Conservation (phyloP, 139 green algal genomes). For the Parachlorella kessleri region DNA sequence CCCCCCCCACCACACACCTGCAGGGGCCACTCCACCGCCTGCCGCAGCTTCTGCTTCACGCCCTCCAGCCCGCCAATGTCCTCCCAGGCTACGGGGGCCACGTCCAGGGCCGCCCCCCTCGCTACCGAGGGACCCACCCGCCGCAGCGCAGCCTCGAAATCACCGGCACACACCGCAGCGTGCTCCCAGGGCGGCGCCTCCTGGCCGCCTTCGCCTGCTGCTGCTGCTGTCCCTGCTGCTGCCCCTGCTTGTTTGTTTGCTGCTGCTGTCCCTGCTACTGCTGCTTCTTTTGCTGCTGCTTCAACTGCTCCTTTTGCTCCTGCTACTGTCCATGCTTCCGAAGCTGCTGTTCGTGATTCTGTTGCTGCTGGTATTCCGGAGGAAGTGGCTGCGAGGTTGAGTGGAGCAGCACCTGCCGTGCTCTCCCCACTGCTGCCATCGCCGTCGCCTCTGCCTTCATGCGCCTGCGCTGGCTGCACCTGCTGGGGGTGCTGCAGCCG, state of each 20-base stretch:
- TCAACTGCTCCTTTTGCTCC: neutral
- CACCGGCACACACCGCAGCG: slow-evolving; percentile 10
- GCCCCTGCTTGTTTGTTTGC: neutral
- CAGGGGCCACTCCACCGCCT: slow-evolving; percentile 87
- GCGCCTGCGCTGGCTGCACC: too few species aligned
- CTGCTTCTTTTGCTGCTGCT: neutral
- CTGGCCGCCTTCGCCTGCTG: neutral
- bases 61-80: slow-evolving; percentile 79
- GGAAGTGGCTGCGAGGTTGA: neutral
- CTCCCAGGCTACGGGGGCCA: slow-evolving; percentile 61
- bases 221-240: neutral
- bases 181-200: neutral
- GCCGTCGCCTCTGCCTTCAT: too few species aligned
- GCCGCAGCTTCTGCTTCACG: slow-evolving; percentile 76
- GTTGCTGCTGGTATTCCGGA: too few species aligned
- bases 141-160: slow-evolving; percentile 63
- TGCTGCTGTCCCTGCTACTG: neutral
- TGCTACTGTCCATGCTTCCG: slow-evolving; percentile 1
- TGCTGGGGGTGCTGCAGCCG: neutral
- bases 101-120: slow-evolving; percentile 60
- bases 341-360: too few species aligned
- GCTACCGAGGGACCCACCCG: slow-evolving; percentile 60
- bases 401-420: too few species aligned
- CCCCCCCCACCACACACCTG: neutral
- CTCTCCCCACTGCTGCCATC: too few species aligned